Conservation (phyloP, 2,329 filamentous ascomycete genomes). For the Alternaria sp. region DNA sequence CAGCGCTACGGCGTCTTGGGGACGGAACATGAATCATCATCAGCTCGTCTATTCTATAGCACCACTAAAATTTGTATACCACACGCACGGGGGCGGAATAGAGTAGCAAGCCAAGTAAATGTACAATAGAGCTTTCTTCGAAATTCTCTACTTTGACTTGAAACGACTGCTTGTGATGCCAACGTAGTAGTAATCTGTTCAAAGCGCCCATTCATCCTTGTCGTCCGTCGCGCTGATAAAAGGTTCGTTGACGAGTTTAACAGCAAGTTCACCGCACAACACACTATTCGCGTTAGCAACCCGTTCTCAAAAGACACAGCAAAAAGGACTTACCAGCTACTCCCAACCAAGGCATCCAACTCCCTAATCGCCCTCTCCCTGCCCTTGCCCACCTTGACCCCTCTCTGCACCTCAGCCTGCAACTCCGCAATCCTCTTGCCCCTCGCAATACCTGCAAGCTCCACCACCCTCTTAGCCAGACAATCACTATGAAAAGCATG, state of each 20-base stretch:
- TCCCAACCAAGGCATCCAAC: constrained; percentile 89
- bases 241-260: constrained; percentile 92
- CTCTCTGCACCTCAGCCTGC: constrained; percentile 83
- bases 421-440: constrained; percentile 84
- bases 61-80: constrained; percentile 11
- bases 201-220: constrained; percentile 78
- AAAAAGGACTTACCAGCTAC: constrained; percentile 75
- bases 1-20: constrained; percentile 30
- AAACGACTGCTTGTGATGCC: neutral
- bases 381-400: constrained; percentile 72
- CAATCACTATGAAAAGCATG: constrained; percentile 98
- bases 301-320: neutral
- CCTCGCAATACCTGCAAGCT: constrained; percentile 79
- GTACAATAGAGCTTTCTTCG: neutral
- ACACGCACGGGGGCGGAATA: neutral
- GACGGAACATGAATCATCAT: neutral
- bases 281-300: constrained; percentile 66
- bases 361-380: constrained; percentile 87
- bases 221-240: constrained; percentile 81
- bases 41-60: neutral
- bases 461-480: constrained; percentile 83
- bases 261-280: constrained; percentile 92
- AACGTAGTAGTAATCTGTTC: neutral
- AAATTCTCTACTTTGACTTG: neutral
- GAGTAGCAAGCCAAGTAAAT: neutral